Conservation (phyloP, 2,329 filamentous ascomycete genomes). For the Fusarium algeriense region DNA sequence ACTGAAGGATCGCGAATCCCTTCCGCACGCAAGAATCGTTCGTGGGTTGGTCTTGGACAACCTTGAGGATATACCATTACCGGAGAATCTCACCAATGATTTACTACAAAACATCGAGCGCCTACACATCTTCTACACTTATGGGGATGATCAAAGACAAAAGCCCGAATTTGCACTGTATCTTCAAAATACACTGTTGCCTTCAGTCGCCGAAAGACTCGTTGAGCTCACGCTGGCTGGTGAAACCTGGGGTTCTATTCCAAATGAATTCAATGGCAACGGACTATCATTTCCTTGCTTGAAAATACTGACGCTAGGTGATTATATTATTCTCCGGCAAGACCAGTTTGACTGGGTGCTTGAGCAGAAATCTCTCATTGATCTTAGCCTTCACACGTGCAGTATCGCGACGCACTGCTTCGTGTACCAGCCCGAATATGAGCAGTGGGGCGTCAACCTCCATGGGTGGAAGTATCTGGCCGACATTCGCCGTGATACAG, state of each 20-base stretch:
- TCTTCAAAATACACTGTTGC: constrained; percentile 31
- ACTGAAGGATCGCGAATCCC: neutral
- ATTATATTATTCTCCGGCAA: constrained; percentile 29
- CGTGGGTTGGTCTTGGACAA: constrained; percentile 31
- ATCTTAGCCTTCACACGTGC: constrained; percentile 24
- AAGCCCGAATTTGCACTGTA: constrained; percentile 34
- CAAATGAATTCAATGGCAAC: constrained; percentile 37
- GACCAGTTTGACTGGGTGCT: constrained; percentile 47
- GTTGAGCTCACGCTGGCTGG: constrained; percentile 36
- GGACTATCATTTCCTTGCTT: constrained; percentile 39
- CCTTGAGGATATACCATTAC: constrained; percentile 36
- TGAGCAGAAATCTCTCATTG: constrained; percentile 8
- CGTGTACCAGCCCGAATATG: neutral
- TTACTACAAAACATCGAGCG: constrained; percentile 27
- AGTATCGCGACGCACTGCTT: constrained; percentile 15
- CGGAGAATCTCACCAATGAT: constrained; percentile 9
- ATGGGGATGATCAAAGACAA: constrained; percentile 20
- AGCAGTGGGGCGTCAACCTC: neutral
- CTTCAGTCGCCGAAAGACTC: constrained; percentile 30
- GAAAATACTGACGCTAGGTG: constrained; percentile 25
- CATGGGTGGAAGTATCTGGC: constrained; percentile 25
- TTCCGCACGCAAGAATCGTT: neutral
- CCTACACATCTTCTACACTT: constrained; percentile 24
- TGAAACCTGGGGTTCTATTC: constrained; percentile 35
- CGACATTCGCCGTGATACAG: neutral